Base-by-base conservation (phyloP, 768 basidiomycete species). In the Hygrophorus pudorinus region DNA sequence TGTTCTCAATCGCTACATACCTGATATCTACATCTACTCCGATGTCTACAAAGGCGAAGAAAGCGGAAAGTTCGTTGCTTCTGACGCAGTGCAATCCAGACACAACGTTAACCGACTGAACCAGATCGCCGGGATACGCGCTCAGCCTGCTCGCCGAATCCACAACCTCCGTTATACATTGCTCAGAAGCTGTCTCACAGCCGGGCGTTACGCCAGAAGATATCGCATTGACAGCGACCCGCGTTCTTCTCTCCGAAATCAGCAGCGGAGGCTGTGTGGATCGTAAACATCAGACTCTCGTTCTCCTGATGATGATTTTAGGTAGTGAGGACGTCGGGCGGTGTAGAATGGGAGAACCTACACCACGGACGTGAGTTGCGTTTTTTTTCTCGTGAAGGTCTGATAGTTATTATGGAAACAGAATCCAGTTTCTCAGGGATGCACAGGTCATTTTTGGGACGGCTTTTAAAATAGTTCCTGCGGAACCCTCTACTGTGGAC, bases 31-130 rank as follows among this genome's bases (percentile, higher is more conserved):
- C 64, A 78, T 99, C 31, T 94, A 97, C 60, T 94, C 96, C 3
- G 96, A 99, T 51, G 92, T 97, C 17, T 98, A 96, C 66, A 94
- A 96, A 60, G 93, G 93, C 5, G 87, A 89, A 13, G 96, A 98
- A 49, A 92, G 90, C 52, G 94, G 94, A 62, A 97, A 91, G 93
- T 93, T 53, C 49, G 91, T 66, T 6, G 43, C 18, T 30, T 20
- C n/a, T 35, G 12, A 6, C 37, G 7, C 38, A 6, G 10, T 13
- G 10, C 24, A 32, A 18, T 5, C 24, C 13, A 28, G 35, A 9
- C 20, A 11, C 9, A 42, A 28, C 28, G 9, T 21, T 16, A 30
- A 28, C 10, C 24, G 20, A 6, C 5, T 38, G 14, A 20, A 43
- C 13, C 51, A 96, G 92, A 65, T 99, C 96, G 0, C 96, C 96